Conservation (phyloP, 768 basidiomycete species). For the Mycena metata region DNA sequence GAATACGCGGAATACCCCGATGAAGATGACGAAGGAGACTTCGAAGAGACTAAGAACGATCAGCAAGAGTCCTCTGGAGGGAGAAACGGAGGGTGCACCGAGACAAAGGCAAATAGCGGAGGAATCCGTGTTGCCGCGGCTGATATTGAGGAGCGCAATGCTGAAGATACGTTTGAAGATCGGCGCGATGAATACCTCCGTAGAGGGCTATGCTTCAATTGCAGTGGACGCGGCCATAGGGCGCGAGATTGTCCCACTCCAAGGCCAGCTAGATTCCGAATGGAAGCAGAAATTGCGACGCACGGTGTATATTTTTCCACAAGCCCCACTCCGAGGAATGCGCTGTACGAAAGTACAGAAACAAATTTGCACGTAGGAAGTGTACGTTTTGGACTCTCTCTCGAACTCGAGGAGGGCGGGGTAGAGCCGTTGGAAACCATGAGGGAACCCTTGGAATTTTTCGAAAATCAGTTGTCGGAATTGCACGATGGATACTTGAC, state of each 20-base stretch:
- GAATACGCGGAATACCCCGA: too few species aligned
- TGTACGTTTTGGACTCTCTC: background rate
- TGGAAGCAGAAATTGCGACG: background rate
- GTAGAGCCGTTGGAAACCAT: slow-evolving; percentile 4
- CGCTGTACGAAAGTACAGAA: slow-evolving; percentile 10
- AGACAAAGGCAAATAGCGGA: too few species aligned
- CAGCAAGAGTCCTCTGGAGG: too few species aligned
- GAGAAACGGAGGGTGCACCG: too few species aligned
- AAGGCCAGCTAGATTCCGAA: background rate
- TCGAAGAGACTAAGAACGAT: too few species aligned
- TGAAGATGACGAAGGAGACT: too few species aligned
- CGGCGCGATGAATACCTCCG: background rate
- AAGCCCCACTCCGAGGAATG: background rate
- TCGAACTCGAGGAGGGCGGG: slow-evolving; percentile 24
- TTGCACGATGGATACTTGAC: too few species aligned
- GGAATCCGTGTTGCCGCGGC: background rate
- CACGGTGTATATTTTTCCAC: background rate
- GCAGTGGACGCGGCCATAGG: background rate
- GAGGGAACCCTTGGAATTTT: slow-evolving; percentile 4
- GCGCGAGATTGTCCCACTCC: background rate
- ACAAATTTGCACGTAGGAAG: background rate
- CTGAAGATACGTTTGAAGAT: background rate
- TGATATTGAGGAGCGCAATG: background rate
- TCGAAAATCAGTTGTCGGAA: background rate
- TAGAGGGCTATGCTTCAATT: background rate